Conservation (phyloP, 2,329 filamentous ascomycete species). For the Helminthosporium solani region DNA sequence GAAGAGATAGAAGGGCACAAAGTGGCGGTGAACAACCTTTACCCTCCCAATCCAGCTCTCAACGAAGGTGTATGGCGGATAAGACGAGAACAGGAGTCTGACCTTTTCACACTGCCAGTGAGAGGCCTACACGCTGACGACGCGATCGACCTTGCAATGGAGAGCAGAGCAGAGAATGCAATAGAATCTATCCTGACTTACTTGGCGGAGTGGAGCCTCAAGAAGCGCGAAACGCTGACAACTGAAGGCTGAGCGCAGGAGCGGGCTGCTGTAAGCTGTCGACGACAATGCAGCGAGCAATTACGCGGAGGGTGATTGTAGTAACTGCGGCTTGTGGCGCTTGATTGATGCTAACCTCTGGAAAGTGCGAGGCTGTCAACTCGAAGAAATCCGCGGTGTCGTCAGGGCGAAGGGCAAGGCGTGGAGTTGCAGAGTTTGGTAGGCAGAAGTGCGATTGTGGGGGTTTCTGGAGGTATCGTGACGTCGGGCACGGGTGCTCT, state of each 20-base stretch:
- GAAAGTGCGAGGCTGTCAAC: neutral
- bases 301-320: neutral
- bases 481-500: slow-evolving; percentile 15
- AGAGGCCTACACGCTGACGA: neutral
- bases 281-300: neutral
- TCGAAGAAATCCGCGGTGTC: neutral
- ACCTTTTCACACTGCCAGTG: neutral
- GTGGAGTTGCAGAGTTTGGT: slow-evolving; percentile 1
- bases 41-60: neutral
- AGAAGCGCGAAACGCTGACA: slow-evolving; percentile 1
- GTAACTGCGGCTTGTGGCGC: neutral
- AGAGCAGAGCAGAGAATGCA: neutral
- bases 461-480: slow-evolving; percentile 13
- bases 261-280: neutral
- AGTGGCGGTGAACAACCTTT: no score
- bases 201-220: neutral
- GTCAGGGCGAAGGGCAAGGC: neutral
- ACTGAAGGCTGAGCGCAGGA: neutral
- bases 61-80: neutral
- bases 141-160: no score
- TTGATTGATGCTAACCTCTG: neutral
- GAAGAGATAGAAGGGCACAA: neutral
- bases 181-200: neutral
- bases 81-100: neutral
- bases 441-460: slow-evolving; percentile 3